Evolutionary conservation across 2,329 filamentous ascomycete genomes (phyloP), one percentile per base, ranked within the genome.

Genomic region (Apiospora malaysiana): DNA sequence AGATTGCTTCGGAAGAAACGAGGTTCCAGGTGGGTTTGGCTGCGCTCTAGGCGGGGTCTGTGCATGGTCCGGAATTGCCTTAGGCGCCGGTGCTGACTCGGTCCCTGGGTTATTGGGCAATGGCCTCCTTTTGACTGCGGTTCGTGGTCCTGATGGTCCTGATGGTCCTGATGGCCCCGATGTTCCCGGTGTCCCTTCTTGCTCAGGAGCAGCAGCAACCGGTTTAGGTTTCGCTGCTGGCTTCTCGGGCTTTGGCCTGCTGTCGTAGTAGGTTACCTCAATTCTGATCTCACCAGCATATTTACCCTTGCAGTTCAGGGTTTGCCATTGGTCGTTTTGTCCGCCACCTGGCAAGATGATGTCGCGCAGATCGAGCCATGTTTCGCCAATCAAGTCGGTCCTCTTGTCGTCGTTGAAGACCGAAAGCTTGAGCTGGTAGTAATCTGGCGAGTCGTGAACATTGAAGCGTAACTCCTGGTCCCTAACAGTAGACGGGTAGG

Each of bases 371-470:
- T 93, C 92, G 71, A 98, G 89, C 92, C 94, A 98, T 8, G 93
- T 91, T 82, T 99, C 96, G 74, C 96, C 96, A 77, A 99, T 98
- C 74, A 99, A 83, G 75, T 99, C 96, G 0, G 95, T 98, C 84
- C 93, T 97, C 85, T 98, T 98, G 83, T 99, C 96, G 78, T 99
- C 96, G 79, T 97, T 98, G 84, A 99, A 99, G 7, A 98, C 90
- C 2, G 95, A 98, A 21, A 98, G 88, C 81, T 99, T 99, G 71
- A 99, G 88, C 80, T 95, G 94, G 82, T 94, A 94, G 85, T 99
- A 99, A 82, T 99, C 96, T 23, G 94, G 92, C 21, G 94, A 98
- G 78, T 98, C 95, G 86, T 98, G 95, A 21, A 99, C 96, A 63
- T 90, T 94, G 79, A 98, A 99, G 73, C 96, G 94, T 63, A 99